A percentile compares a stretch with the other conserved stretches of the same genome.
Evolutionary conservation across 108 stramenopile species (phyloP).

Genomic region (Mayamaea pseudoterrestris): DNA sequence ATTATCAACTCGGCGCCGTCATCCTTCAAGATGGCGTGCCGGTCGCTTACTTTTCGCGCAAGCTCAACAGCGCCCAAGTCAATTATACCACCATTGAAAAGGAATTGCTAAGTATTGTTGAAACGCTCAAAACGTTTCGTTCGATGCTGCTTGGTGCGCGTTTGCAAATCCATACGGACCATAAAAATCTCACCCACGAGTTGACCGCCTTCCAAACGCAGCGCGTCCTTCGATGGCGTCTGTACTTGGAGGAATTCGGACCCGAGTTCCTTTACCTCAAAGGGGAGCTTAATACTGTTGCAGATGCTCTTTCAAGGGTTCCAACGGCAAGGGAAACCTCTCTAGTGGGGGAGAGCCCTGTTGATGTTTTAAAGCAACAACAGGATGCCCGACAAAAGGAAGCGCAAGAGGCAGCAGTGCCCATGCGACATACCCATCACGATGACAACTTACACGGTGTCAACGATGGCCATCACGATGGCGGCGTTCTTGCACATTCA

Average conservation of each 20-base stretch:
- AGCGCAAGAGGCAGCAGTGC: not conserved
- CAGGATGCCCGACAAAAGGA: not conserved
- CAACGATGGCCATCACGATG: not conserved
- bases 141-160: slow-evolving; percentile 16
- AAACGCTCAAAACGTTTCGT: slow-evolving; percentile 33
- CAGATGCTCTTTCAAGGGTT: slow-evolving; percentile 12
- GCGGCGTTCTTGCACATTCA: not conserved
- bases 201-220: slow-evolving; percentile 8
- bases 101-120: slow-evolving; percentile 38
- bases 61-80: slow-evolving; percentile 25
- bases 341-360: no score
- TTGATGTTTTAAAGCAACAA: not conserved
- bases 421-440: not conserved
- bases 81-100: slow-evolving; percentile 25
- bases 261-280: slow-evolving; percentile 19
- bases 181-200: slow-evolving; percentile 7
- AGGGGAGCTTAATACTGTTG: slow-evolving; percentile 29
- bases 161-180: slow-evolving; percentile 15
- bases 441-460: not conserved
- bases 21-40: slow-evolving; percentile 20
- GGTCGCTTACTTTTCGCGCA: slow-evolving; percentile 24
- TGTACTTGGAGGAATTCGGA: slow-evolving; percentile 27
- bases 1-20: slow-evolving; percentile 28
- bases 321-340: not conserved
- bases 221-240: slow-evolving; percentile 25